These are phyloP conservation scores for Lipomyces anomalus DNA, from an alignment of 805 yeast species.

Conservation along the genomic window DNA sequence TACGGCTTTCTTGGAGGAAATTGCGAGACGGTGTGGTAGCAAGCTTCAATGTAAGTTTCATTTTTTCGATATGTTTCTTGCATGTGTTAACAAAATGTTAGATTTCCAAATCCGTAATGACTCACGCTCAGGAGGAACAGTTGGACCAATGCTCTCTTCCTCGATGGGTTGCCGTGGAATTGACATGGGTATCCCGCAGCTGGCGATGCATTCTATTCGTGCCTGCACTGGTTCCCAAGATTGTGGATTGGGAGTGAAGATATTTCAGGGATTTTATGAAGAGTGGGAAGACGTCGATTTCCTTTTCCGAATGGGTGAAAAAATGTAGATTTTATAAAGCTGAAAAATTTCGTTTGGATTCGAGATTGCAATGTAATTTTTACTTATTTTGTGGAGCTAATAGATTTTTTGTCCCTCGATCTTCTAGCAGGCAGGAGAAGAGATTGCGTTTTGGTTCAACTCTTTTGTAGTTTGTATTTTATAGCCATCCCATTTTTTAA, in stretches of 20 bases:
- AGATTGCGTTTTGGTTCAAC: not conserved
- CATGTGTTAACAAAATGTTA: not conserved
- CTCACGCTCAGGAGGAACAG: conserved; percentile 81
- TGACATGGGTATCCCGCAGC: conserved; percentile 77
- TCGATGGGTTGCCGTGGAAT: conserved; percentile 42
- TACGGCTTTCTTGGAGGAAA: conserved; percentile 59
- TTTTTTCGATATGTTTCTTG: too few relatives aligned
- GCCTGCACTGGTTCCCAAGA: conserved; percentile 75
- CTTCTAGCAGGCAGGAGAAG: not conserved
- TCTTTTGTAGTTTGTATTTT: too few relatives aligned
- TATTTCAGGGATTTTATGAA: conserved; percentile 60
- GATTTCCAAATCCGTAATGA: conserved; percentile 79
- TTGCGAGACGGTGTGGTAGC: conserved; percentile 62
- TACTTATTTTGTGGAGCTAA: not conserved
- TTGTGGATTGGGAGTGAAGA: conserved; percentile 62
- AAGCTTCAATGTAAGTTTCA: conserved; percentile 51
- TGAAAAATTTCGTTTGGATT: too few relatives aligned
- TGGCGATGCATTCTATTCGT: conserved; percentile 81
- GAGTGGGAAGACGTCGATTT: conserved; percentile 52
- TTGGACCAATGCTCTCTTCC: conserved; percentile 55
- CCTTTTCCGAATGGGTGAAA: conserved; percentile 20
- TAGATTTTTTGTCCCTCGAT: too few relatives aligned
- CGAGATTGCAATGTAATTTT: not conserved
- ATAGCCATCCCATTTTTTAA: too few relatives aligned
- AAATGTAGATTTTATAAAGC: conserved; percentile 15